Evolutionary conservation across 108 stramenopile species (phyloP).

Genomic region (Pseudonitzschia delicatissima): DNA sequence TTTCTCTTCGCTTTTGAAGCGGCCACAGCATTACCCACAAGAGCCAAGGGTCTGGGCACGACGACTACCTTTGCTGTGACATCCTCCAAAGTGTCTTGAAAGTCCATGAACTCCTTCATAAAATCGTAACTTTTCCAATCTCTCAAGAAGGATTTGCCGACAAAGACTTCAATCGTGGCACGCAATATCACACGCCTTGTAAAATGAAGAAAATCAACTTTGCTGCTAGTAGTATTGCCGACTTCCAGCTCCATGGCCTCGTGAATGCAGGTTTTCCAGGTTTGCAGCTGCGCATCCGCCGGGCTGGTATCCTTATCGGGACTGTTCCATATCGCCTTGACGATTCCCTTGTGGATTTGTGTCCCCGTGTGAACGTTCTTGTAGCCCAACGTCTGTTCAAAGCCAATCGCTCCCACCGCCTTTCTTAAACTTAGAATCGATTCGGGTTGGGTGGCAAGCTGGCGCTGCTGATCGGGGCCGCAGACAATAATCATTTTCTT

Average conservation of each 20-base stretch:
- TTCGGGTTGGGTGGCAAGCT: slow-evolving; percentile 39
- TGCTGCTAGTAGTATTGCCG: neutral
- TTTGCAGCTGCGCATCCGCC: slow-evolving; percentile 11
- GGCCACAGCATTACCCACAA: slow-evolving; percentile 39
- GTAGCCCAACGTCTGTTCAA: slow-evolving; percentile 45
- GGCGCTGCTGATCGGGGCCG: slow-evolving; percentile 24
- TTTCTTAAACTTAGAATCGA: slow-evolving; percentile 28
- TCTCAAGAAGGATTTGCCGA: slow-evolving; percentile 30
- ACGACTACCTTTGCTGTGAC: slow-evolving; percentile 55
- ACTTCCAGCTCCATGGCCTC: slow-evolving; percentile 19
- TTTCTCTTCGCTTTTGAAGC: slow-evolving; percentile 24
- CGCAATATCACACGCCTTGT: slow-evolving; percentile 39
- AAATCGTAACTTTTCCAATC: slow-evolving; percentile 16
- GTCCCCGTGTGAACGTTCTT: slow-evolving; percentile 48
- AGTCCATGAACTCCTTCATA: slow-evolving; percentile 25
- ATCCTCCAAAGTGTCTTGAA: slow-evolving; percentile 46
- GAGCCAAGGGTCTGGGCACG: slow-evolving; percentile 34
- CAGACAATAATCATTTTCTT: slow-evolving; percentile 45
- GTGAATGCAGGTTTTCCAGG: neutral
- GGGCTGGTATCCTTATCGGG: neutral
- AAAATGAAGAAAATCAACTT: slow-evolving; percentile 37
- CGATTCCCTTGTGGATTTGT: slow-evolving; percentile 41
- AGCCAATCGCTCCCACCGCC: slow-evolving; percentile 54
- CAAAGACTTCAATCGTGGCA: slow-evolving; percentile 25
- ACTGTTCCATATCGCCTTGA: slow-evolving; percentile 31